A percentile compares a stretch with the other conserved stretches of the same genome.
phyloP scores from a whole-genome alignment of 148 eudicot species.

The Drosera capensis region DNA sequence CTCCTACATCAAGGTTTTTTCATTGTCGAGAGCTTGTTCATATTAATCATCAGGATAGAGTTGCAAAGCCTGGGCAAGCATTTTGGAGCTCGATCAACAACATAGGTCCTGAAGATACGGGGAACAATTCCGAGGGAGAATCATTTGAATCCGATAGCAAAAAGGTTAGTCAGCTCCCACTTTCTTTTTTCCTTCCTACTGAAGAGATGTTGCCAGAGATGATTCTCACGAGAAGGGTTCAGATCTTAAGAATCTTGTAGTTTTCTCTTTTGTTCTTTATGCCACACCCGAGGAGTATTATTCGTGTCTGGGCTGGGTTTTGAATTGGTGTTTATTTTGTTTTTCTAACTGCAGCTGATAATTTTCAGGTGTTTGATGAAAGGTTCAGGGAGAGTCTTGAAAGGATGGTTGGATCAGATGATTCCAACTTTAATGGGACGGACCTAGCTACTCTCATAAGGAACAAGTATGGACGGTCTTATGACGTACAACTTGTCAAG shows the following conservation, averaged over 20 bases:
- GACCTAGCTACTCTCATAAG: slow-evolving; percentile 89
- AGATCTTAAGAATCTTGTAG: no score
- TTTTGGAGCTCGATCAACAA: slow-evolving; percentile 4
- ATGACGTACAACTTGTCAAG: slow-evolving; percentile 87
- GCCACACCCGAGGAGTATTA: no score
- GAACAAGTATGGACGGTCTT: slow-evolving; percentile 82
- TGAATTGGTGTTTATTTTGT: no score
- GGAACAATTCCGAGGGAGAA: slow-evolving; percentile 4
- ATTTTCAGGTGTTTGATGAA: slow-evolving; percentile 33
- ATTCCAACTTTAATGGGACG: slow-evolving; percentile 62
- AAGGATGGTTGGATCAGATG: slow-evolving; percentile 72
- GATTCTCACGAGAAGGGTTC: no score
- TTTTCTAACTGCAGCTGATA: no score
- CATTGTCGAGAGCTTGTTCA: slow-evolving; percentile 3
- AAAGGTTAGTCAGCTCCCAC: not conserved
- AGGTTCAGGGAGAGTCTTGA: slow-evolving; percentile 56
- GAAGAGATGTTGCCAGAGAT: not conserved
- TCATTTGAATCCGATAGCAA: slow-evolving; percentile 2
- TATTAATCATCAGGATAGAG: not conserved
- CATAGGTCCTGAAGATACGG: slow-evolving; percentile 1
- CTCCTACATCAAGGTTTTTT: slow-evolving; percentile 5
- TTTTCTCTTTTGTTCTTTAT: no score
- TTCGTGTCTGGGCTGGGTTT: no score
- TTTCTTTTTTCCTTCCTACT: not conserved
- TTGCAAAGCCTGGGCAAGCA: not conserved